phyloP scores from a whole-genome alignment of 163 green algal species.

The Scenedesmus sp. region DNA sequence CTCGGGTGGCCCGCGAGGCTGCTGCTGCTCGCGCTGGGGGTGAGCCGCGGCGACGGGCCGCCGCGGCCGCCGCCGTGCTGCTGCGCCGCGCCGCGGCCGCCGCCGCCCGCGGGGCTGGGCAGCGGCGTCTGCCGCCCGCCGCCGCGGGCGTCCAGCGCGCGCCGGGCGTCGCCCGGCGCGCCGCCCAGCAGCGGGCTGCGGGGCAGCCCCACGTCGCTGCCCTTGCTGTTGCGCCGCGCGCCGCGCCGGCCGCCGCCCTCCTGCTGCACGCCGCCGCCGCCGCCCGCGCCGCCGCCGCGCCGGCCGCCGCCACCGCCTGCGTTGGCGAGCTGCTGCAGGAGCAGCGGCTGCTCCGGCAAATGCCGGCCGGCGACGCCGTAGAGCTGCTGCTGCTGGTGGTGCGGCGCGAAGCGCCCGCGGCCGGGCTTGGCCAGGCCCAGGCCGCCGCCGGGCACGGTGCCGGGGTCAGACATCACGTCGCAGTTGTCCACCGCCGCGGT shows the following conservation, averaged over 20 bases:
- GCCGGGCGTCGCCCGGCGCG: too few species aligned
- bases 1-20: slow-evolving; percentile 31
- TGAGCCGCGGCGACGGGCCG: background rate
- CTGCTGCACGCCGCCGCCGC: background rate
- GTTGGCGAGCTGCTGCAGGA: slow-evolving; percentile 19
- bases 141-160: too few species aligned
- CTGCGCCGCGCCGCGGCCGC: background rate
- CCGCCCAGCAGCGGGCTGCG: too few species aligned
- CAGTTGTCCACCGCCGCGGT: background rate
- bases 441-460: slow-evolving; percentile 26
- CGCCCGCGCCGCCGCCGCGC: background rate
- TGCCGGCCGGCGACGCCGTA: background rate
- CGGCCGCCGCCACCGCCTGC: background rate
- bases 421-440: background rate
- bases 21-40: slow-evolving; percentile 17
- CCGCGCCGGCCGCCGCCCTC: too few species aligned
- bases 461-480: slow-evolving; percentile 40
- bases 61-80: background rate
- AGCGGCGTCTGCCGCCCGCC: too few species aligned
- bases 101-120: background rate
- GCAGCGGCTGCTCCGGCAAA: slow-evolving; percentile 24
- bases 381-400: slow-evolving; percentile 15
- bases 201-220: too few species aligned
- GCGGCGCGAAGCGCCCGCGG: slow-evolving; percentile 9
- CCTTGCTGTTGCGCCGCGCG: too few species aligned